A percentile compares a stretch with the other conserved stretches of the same genome.
Evolutionary conservation across 345 rosid species (phyloP).

Genomic region (Viola odorata): DNA sequence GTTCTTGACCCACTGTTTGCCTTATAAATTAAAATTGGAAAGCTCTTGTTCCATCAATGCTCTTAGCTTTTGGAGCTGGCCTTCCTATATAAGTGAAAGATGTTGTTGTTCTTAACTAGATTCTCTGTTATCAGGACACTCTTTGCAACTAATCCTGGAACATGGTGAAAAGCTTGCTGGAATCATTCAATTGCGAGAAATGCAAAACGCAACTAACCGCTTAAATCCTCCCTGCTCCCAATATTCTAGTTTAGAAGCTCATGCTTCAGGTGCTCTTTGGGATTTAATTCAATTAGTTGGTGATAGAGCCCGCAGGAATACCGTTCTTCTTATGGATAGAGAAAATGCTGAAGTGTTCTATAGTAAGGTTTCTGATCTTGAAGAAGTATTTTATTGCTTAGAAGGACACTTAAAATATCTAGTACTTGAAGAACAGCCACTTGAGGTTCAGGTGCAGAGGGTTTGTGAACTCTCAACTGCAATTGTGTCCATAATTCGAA

Average conservation of each 20-base stretch:
- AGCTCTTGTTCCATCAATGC: background rate
- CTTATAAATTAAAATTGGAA: background rate
- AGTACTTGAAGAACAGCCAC: constrained; percentile 51
- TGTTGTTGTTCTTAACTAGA: background rate
- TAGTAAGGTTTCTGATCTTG: constrained; percentile 90
- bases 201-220: constrained; percentile 60
- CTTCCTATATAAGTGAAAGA: background rate
- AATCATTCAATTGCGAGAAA: constrained; percentile 77
- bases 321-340: constrained; percentile 93
- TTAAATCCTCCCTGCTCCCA: constrained; percentile 38
- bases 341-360: constrained; percentile 94
- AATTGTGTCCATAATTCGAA: constrained; percentile 56
- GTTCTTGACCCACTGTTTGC: background rate
- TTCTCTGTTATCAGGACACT: constrained; percentile 48
- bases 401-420: constrained; percentile 64
- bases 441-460: constrained; percentile 56
- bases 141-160: constrained; percentile 74
- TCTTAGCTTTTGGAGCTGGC: background rate
- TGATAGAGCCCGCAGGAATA: constrained; percentile 74
- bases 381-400: constrained; percentile 71
- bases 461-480: constrained; percentile 74
- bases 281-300: constrained; percentile 91
- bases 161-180: constrained; percentile 96
- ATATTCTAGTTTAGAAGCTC: constrained; percentile 40
- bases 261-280: constrained; percentile 72